Conservation (phyloP, 148 eudicot genomes). For the Rhododendron henanense region DNA sequence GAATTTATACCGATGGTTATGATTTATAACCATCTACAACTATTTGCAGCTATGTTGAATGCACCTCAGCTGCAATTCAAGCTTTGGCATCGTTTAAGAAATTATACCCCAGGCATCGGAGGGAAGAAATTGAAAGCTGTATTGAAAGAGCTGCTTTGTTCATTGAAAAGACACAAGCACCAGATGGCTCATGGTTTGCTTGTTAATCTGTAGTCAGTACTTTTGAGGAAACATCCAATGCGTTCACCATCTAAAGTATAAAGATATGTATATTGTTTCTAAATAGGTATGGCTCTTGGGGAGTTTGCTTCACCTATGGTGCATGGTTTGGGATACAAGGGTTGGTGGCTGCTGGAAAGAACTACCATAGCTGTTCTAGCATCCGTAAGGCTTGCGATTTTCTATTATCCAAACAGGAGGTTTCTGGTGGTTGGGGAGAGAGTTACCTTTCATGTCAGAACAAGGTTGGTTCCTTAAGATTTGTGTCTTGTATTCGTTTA, state of each 20-base stretch:
- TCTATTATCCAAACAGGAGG: constrained; percentile 73
- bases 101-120: constrained; percentile 78
- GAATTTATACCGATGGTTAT: neutral
- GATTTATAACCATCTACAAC: constrained; percentile 1
- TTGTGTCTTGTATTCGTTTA: neutral
- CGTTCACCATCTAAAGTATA: too few species aligned
- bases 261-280: too few species aligned
- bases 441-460: constrained; percentile 90
- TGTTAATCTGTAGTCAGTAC: too few species aligned
- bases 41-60: constrained; percentile 76
- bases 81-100: constrained; percentile 69
- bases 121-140: constrained; percentile 63
- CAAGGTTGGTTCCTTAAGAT: constrained; percentile 41
- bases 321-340: constrained; percentile 90
- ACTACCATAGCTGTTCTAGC: constrained; percentile 43
- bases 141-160: constrained; percentile 60
- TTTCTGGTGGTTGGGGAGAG: constrained; percentile 95
- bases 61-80: constrained; percentile 95
- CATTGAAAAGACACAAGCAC: constrained; percentile 78
- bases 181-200: too few species aligned
- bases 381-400: constrained; percentile 84
- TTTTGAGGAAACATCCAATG: too few species aligned
- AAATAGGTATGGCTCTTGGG: constrained; percentile 94
- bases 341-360: constrained; percentile 66
- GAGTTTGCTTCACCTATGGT: constrained; percentile 88